Base-by-base conservation (phyloP, 441 rosid species). In the Omphalea diandra region DNA sequence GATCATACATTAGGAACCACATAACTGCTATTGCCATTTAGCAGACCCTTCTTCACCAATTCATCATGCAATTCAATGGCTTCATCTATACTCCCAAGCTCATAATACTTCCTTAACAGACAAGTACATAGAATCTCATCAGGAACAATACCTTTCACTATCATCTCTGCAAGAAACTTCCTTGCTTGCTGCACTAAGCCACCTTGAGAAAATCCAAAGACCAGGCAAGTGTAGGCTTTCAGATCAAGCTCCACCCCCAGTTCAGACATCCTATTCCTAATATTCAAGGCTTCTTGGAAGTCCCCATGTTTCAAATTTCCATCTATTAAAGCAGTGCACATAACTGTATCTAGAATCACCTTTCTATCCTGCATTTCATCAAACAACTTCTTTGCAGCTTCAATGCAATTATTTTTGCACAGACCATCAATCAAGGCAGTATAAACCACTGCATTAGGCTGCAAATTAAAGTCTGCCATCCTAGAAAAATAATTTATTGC, bases 401-500 rank as follows among this genome's bases (percentile, higher is more conserved):
- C 86, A n/a, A 85, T 66, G 71, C 75, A 75, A 75, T 83, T 82
- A 60, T 76, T 83, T 80, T 88, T 90, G 83, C 90, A 86, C 43
- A 90, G 87, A 70, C 91, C 91, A 58, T 90, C 96, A 73, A 90
- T 80, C 75, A 90, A 65, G 20, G 91, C 81, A 54, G 93, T 88
- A 77, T 82, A 90, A 60, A 88, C 80, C 2, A 84, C 85, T 32
- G 85, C 77, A 69, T 88, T 90, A 46, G 90, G 88, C 69, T 82
- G 81, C 78, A 90, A 52, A 73, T 77, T 75, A 63, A 83, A 82
- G 33, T 85, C 84, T 56, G 73, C 59, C 78, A 85, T 83, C 79
- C 76, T 76, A 60, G 52, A 55, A 54, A 90, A 88, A 71, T 84
- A 84, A 74, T 76, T 77, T 76, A 73, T 38, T 9, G 93, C 96